phyloP scores from a whole-genome alignment of 1,284 basidiomycete species.

The Cutaneotrichosporon dermatis region DNA sequence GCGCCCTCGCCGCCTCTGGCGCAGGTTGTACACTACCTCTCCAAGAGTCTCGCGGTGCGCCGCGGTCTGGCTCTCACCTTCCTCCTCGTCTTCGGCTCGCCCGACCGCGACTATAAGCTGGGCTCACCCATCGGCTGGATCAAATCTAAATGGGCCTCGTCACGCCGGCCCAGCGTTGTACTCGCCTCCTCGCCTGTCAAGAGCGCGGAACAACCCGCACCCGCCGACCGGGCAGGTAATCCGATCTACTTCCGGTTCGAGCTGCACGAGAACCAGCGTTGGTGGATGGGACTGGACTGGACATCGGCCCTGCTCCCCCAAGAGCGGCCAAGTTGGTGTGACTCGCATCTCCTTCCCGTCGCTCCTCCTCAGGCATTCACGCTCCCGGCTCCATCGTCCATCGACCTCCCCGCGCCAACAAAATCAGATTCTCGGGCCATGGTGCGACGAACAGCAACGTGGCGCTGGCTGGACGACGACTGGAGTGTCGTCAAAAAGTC shows the following conservation, averaged over 20 bases:
- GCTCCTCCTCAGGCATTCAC: slow-evolving; percentile 51
- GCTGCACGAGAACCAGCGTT: slow-evolving; percentile 89
- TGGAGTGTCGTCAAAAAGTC: slow-evolving; percentile 59
- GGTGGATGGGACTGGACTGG: slow-evolving; percentile 73
- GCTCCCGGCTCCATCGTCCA: slow-evolving; percentile 49
- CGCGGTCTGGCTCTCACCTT: slow-evolving; percentile 35
- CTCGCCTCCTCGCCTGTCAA: slow-evolving; percentile 25
- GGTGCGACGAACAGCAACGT: slow-evolving; percentile 67
- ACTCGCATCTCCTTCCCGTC: slow-evolving; percentile 53
- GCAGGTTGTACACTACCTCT: slow-evolving; percentile 35
- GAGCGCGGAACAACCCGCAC: slow-evolving; percentile 23
- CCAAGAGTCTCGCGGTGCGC: slow-evolving; percentile 39
- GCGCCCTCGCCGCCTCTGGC: slow-evolving; percentile 43
- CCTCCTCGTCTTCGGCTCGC: slow-evolving; percentile 45
- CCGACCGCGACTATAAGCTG: slow-evolving; percentile 26
- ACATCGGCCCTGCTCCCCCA: slow-evolving; percentile 84
- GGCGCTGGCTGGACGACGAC: slow-evolving; percentile 82
- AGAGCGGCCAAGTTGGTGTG: slow-evolving; percentile 81
- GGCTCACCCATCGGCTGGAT: slow-evolving; percentile 41
- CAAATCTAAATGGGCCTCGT: slow-evolving; percentile 44
- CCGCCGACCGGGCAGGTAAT: slow-evolving; percentile 23
- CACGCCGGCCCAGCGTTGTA: slow-evolving; percentile 39
- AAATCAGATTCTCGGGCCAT: slow-evolving; percentile 35
- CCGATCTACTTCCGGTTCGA: slow-evolving; percentile 74
- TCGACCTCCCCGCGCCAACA: slow-evolving; percentile 48